Base-by-base conservation (phyloP, 208 protist genomes). In the Herpetomonas samuelpessoai region DNA sequence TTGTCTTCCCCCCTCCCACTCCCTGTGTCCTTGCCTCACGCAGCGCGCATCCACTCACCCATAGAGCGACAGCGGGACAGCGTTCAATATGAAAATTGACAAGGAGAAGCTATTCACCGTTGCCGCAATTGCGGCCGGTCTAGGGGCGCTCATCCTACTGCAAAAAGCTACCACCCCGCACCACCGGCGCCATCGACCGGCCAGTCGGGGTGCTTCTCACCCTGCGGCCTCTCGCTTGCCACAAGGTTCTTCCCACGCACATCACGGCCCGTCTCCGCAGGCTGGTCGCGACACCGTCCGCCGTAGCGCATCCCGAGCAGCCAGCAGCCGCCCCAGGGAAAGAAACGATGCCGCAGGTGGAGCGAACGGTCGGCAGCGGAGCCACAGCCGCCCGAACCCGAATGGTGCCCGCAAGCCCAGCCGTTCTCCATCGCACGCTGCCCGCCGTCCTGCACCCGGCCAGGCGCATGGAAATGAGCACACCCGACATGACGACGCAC, bases 91-190 rank as follows among this genome's bases (percentile, higher is more conserved):
- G 48, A 30, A 44, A 6, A 69, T 83, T 41, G 76, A 91, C 39
- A 74, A 70, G 31, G 76, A 86, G 62, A 86, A 75, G 26, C 29
- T 86, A 1, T 28, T 81, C 19, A 74, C 75, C 48, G 71, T 72
- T 19, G 70, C 72, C 35, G 62, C 67, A 28, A 65, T 57, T 3
- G 47, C 79, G 2, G 47, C 69, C 0, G 64, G 65, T 16, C 59
- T 86, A 0, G 56, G 71, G 7, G 58, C 68, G 2, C 53, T 86
- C 26, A 51, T 91, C 25, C 68, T 65, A 18, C 54, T 91, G 27
- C 83, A 91, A n/a, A 75, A 74, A 18, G 55, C 48, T 16, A 77
- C 78, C 2, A 77, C 78, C 0, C 74, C 78, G n/a, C 75, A 64
- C 2, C 69, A 51, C 16, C 75, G 71, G 24, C 62, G 56, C 19